phyloP scores from a whole-genome alignment of 2,329 filamentous ascomycete species.

The Hypoxylon sp. region DNA sequence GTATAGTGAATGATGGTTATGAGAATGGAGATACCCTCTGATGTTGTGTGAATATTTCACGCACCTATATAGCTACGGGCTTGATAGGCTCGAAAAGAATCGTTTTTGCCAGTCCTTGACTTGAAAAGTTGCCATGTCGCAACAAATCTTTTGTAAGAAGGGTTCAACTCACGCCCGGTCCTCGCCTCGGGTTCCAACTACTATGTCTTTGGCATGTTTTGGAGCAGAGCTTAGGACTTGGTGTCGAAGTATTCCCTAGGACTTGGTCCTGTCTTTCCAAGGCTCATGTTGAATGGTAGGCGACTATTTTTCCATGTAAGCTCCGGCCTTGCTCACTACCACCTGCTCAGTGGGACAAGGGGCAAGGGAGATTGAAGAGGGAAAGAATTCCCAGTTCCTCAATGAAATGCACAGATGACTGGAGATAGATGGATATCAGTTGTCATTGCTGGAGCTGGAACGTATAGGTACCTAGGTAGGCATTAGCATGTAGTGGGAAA shows the following conservation, averaged over 20 bases:
- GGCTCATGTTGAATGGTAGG: not conserved
- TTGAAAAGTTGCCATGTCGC: not conserved
- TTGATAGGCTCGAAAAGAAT: not conserved
- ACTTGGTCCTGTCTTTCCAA: not conserved
- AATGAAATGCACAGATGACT: too few species aligned
- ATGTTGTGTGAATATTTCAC: constrained; percentile 1
- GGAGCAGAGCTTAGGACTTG: too few species aligned
- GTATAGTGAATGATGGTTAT: constrained; percentile 22
- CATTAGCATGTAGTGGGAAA: not conserved
- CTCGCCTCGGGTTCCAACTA: too few species aligned
- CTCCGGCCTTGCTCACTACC: not conserved
- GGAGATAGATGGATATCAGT: too few species aligned
- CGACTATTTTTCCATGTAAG: not conserved
- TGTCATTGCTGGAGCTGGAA: too few species aligned
- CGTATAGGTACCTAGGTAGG: too few species aligned
- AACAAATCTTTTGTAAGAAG: not conserved
- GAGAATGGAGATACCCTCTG: constrained; percentile 22
- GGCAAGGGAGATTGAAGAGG: not conserved
- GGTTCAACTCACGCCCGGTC: not conserved
- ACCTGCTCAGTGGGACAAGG: not conserved
- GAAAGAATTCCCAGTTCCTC: too few species aligned
- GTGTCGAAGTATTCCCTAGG: not conserved
- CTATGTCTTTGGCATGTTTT: too few species aligned
- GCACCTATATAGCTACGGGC: not conserved
- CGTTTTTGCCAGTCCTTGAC: not conserved